These are phyloP conservation scores for Rhexocercosporidium sp. DNA, from an alignment of 2,329 filamentous ascomycete genomes.

Conservation along the genomic window DNA sequence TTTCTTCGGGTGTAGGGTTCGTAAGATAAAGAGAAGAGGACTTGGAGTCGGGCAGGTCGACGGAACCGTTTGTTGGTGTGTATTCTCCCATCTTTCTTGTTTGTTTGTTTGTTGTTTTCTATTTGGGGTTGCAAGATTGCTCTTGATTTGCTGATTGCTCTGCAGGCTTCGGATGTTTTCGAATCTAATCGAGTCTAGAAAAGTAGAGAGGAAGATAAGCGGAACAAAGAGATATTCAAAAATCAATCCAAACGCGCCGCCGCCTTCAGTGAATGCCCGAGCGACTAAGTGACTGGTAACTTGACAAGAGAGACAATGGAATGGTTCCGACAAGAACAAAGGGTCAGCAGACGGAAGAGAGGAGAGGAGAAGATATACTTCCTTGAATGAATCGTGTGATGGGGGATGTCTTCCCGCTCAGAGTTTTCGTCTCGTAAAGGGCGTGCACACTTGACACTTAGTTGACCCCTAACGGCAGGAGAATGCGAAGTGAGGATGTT, in stretches of 20 bases:
- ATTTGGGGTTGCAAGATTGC: neutral
- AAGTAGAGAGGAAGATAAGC: conserved; percentile 2
- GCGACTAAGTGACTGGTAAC: neutral
- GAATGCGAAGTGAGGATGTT: conserved; percentile 6
- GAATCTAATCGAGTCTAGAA: conserved; percentile 9
- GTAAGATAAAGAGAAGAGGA: conserved; percentile 52
- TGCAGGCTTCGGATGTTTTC: conserved; percentile 2
- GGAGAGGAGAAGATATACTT: conserved; percentile 22
- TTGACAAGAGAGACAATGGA: conserved; percentile 8
- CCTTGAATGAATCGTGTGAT: conserved; percentile 22
- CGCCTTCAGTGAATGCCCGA: neutral
- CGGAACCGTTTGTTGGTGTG: conserved; percentile 17
- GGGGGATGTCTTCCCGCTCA: neutral
- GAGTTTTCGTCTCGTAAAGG: conserved; percentile 25
- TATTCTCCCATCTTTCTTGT: conserved; percentile 26
- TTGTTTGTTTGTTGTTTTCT: neutral
- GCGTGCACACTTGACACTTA: conserved; percentile 1
- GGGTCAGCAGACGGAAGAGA: conserved; percentile 20
- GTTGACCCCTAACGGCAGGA: conserved; percentile 15
- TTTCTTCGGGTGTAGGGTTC: conserved; percentile 62
- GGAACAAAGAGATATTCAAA: conserved; percentile 1
- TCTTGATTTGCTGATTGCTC: conserved; percentile 2
- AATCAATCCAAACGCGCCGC: neutral
- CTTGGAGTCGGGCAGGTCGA: conserved; percentile 33
- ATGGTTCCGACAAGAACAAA: conserved; percentile 15